These are phyloP conservation scores for Schoenoplectus tabernaemontani DNA, from an alignment of 202 grass and related monocot species.

Conservation along the genomic window DNA sequence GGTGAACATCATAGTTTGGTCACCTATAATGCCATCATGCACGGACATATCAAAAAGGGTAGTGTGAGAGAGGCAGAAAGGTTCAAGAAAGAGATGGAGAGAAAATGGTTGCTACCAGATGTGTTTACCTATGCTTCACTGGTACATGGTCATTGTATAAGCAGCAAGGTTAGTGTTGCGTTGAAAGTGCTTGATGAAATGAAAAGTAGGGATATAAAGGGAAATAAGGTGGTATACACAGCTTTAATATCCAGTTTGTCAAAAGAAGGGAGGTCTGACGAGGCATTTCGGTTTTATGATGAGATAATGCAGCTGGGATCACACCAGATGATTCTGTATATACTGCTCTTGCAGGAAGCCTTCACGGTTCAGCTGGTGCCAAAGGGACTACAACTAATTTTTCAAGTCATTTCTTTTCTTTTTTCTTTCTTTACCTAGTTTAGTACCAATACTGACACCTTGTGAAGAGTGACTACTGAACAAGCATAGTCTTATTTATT, in stretches of 20 bases:
- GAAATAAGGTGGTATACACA: constrained; percentile 65
- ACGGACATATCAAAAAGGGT: constrained; percentile 70
- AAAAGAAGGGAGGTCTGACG: constrained; percentile 70
- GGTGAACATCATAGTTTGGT: constrained; percentile 36
- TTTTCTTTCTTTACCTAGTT: no score
- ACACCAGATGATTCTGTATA: constrained; percentile 61
- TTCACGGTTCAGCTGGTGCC: constrained; percentile 32
- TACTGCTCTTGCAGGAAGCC: constrained; percentile 54
- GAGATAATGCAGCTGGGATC: constrained; percentile 57
- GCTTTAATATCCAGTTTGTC: constrained; percentile 64
- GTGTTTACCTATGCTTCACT: constrained; percentile 66
- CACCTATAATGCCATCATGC: constrained; percentile 81
- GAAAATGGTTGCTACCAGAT: constrained; percentile 61
- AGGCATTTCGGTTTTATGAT: constrained; percentile 66
- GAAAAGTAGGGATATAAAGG: constrained; percentile 39
- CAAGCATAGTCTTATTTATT: no score
- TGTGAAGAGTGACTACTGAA: no score
- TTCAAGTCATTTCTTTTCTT: not conserved
- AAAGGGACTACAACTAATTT: not conserved
- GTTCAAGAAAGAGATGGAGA: constrained; percentile 84
- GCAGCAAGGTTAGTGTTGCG: constrained; percentile 63
- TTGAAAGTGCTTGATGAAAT: constrained; percentile 64
- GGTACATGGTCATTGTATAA: constrained; percentile 72
- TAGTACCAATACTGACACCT: no score
- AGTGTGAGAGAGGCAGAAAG: constrained; percentile 65